These are phyloP conservation scores for Amanita rimosa DNA, from an alignment of 768 basidiomycete species.

Conservation along the genomic window DNA sequence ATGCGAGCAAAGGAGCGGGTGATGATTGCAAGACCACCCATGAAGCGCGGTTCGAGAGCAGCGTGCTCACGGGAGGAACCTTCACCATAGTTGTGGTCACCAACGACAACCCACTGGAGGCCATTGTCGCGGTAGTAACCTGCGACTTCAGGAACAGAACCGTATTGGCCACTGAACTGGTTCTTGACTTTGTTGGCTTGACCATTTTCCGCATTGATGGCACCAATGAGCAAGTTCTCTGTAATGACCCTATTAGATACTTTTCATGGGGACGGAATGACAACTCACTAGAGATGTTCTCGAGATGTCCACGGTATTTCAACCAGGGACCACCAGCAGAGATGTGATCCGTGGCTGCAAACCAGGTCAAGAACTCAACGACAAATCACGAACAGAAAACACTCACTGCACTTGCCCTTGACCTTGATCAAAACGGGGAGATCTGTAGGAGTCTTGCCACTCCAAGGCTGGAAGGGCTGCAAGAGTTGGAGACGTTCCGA, in stretches of 20 bases:
- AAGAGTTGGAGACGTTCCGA: constrained; percentile 88
- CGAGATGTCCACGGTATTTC: constrained; percentile 97
- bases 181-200: constrained; percentile 96
- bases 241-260: constrained; percentile 7
- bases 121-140: constrained; percentile 83
- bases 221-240: constrained; percentile 98
- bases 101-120: constrained; percentile 96
- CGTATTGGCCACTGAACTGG: constrained; percentile 79
- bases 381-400: background rate
- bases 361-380: constrained; percentile 4
- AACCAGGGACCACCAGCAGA: constrained; percentile 98
- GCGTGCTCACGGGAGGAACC: constrained; percentile 98
- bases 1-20: constrained; percentile 95
- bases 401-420: constrained; percentile 95
- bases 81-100: constrained; percentile 95
- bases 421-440: constrained; percentile 97
- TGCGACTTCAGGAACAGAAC: constrained; percentile 74
- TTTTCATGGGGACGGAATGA: background rate
- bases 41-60: constrained; percentile 90
- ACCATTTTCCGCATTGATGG: constrained; percentile 90
- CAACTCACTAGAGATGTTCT: constrained; percentile 87
- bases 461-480: constrained; percentile 84
- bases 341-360: constrained; percentile 80
- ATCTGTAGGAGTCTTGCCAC: constrained; percentile 83
- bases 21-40: constrained; percentile 93